These are phyloP conservation scores for Debaryomyces hansenii DNA, from an alignment of 805 yeast genomes.

Conservation along the genomic window DNA sequence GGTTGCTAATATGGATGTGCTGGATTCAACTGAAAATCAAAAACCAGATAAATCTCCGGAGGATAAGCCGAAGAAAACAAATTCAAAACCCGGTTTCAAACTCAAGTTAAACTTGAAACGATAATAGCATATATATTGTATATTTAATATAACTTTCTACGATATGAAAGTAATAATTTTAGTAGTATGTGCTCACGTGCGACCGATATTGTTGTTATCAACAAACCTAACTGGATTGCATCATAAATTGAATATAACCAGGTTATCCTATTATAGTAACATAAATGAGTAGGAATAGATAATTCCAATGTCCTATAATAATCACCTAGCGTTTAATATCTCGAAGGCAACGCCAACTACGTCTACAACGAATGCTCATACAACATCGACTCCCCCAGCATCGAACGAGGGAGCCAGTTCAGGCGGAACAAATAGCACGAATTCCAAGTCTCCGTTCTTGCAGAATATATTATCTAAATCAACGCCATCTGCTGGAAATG, in stretches of 20 bases:
- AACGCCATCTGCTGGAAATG: slow-evolving; percentile 5
- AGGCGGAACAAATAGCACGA: slow-evolving; percentile 1
- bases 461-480: slow-evolving; percentile 13
- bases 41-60: no score
- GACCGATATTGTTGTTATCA: not conserved
- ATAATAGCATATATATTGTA: slow-evolving; percentile 1
- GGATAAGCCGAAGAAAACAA: not conserved
- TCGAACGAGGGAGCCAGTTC: slow-evolving; percentile 6
- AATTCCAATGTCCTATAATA: slow-evolving; percentile 26
- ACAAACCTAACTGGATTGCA: no score
- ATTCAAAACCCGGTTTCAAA: slow-evolving; percentile 11
- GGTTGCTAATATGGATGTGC: not conserved
- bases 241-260: no score
- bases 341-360: slow-evolving; percentile 43
- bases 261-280: not conserved
- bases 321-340: slow-evolving; percentile 32
- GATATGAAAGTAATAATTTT: not conserved
- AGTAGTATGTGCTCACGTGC: not conserved
- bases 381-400: slow-evolving; percentile 18
- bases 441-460: slow-evolving; percentile 16
- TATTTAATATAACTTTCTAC: not conserved
- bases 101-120: slow-evolving; percentile 14
- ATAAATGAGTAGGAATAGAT: not conserved
- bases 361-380: slow-evolving; percentile 37
- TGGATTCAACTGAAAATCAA: not conserved